A percentile compares a stretch with the other conserved stretches of the same genome.
phyloP scores from a whole-genome alignment of 352 stramenopile genomes.

The Phytophthora boehmeriae region DNA sequence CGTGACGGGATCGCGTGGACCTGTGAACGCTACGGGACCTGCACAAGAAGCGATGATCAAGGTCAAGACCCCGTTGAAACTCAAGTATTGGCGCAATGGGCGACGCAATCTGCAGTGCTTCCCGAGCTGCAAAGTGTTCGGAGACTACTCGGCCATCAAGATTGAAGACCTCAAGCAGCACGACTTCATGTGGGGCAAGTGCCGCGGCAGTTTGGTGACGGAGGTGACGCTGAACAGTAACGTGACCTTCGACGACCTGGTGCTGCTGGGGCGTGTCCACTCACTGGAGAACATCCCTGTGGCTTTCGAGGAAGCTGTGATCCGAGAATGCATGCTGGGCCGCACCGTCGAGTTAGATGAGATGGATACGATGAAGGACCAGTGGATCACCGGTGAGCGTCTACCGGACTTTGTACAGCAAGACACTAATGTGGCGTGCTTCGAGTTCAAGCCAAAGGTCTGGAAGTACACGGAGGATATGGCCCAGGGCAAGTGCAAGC shows the following conservation, averaged over 20 bases:
- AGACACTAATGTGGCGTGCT: conserved; percentile 71
- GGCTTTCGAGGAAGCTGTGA: conserved; percentile 84
- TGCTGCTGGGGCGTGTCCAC: conserved; percentile 82
- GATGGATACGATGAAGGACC: conserved; percentile 87
- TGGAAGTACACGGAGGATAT: conserved; percentile 92
- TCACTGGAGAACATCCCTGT: conserved; percentile 86
- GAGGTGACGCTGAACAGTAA: conserved; percentile 87
- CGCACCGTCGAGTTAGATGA: conserved; percentile 76
- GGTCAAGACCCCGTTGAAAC: conserved; percentile 84
- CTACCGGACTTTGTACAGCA: conserved; percentile 87
- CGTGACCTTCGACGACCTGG: conserved; percentile 80
- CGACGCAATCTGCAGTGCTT: conserved; percentile 92
- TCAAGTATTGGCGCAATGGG: conserved; percentile 91
- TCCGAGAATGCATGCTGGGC: conserved; percentile 84
- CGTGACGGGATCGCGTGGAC: not conserved
- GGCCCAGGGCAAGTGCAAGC: conserved; percentile 89
- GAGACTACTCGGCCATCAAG: conserved; percentile 90
- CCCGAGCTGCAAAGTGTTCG: conserved; percentile 89
- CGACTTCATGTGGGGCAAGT: conserved; percentile 92
- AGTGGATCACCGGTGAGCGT: conserved; percentile 85
- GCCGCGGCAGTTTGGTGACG: conserved; percentile 78
- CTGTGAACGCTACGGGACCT: conserved; percentile 34
- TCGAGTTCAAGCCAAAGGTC: conserved; percentile 90
- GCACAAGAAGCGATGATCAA: conserved; percentile 87
- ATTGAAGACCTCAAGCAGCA: conserved; percentile 90